Base-by-base conservation (phyloP, 805 yeast species). In the Sugiyamaella floridensis region DNA sequence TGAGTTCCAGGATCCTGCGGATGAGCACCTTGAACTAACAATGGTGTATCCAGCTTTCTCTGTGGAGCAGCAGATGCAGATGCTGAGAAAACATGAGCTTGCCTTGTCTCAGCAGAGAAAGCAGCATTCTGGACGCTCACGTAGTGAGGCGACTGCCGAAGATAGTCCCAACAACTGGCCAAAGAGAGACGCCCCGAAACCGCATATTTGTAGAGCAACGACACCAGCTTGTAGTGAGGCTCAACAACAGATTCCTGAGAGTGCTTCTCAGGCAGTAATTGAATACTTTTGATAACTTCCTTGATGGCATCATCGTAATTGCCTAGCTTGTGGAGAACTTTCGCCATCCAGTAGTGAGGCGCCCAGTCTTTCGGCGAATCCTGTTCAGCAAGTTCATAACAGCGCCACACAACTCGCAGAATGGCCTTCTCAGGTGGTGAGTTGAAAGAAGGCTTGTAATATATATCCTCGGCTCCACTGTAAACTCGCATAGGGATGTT, bases 191-290 rank as follows among this genome's bases (percentile, higher is more conserved):
- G 50, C 0, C 67, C 76, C 0, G 37, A 18, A 40, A 69, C 71
- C 9, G 76, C 79, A 47, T 75, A 75, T 63, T 89, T 89, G 68
- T 77, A 82, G 4, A 79, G 61, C 34, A 77, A 55, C 0, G 87
- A 75, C 43, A 86, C 75, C 2, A 85, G 65, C 44, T 74, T 72
- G 61, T 89, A 89, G 62, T 85, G 89, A 0, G 97, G 92, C 60
- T 90, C 97, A 44, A 90, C 69, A 1, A 83, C 71, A 0, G 77
- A 76, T 41, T 85, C 93, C 47, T 73, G 71, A 10, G 50, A 43
- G 37, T 32, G 37, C 37, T 32, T 32, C 4, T 32, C 37, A 11
- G 37, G n/a, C 37, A 32, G 37, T 8, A 32, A 11, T 32, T 32
- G n/a, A 14, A 32, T 32, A 8, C 37, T 32, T 3, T 4, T 14